Conservation (phyloP, 768 basidiomycete genomes). For the Agaricus blazei region DNA sequence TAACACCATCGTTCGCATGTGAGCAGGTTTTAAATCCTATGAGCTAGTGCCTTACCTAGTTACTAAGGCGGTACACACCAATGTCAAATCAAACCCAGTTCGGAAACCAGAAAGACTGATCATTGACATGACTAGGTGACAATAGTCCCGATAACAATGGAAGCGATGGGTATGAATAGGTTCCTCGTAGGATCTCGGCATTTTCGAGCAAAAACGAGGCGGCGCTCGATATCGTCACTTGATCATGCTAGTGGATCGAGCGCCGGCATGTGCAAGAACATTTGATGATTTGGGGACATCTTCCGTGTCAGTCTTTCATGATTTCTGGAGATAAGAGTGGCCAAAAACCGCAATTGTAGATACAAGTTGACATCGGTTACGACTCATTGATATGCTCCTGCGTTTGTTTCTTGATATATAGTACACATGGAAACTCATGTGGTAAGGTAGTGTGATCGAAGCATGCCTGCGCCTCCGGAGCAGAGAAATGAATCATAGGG, state of each 20-base stretch:
- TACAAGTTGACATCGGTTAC: not conserved
- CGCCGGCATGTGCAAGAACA: not conserved
- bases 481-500: not conserved
- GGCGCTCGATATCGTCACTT: not conserved
- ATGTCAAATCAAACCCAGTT: not conserved
- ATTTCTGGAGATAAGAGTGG: constrained; percentile 6
- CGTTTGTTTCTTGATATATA: too few species aligned
- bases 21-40: not conserved
- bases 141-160: constrained; percentile 1
- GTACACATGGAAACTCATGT: not conserved
- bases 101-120: not conserved
- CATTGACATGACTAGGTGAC: not conserved
- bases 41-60: too few species aligned
- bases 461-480: not conserved
- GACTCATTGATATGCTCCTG: not conserved
- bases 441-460: not conserved
- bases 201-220: not conserved
- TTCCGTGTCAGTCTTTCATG: not conserved
- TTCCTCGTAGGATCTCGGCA: not conserved
- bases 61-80: not conserved
- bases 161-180: not conserved
- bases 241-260: not conserved
- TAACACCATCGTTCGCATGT: not conserved
- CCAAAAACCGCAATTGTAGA: not conserved
- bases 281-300: not conserved